Evolutionary conservation across 2,329 filamentous ascomycete genomes (phyloP), one percentile per base, ranked within the genome.

Genomic region (Lecanosticta acicola): DNA sequence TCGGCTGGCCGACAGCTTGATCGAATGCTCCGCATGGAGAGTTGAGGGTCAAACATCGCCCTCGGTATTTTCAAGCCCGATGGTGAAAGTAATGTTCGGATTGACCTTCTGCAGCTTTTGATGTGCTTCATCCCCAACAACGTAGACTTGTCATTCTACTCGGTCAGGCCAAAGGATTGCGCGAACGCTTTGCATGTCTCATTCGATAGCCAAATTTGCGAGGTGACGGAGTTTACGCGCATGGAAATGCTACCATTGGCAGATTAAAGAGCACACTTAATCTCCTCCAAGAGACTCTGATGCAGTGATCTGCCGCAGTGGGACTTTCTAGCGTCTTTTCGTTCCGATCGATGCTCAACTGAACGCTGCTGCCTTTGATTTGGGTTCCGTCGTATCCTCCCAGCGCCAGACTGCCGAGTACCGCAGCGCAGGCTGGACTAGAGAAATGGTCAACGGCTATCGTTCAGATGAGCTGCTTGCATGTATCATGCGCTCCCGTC

Each of bases 401-500:
- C 1, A 72, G 49, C 1, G 66, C 62, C n/a, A 48, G 45, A 39
- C 71, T 56, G 4, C 59, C 60, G 11, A 54, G 14, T 8, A 21
- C 10, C 8, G 10, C 18, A 38, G 17, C 8, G 18, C 36, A 11
- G 14, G 7, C 36, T 18, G 16, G 8, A 18, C 9, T 38, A 19
- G 4, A 7, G 16, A 14, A 5, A 2, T 14, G 10, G 18, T 34
- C 21, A 10, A 38, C 21, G 41, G 16, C 17, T 41, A 38, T 41
- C 42, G 32, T 46, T 42, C 8, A 34, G 39, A 39, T 19, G 26
- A 21, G 11, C 29, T 2, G 37, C 21, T n/a, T 81, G 74, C n/a
- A n/a, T n/a, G n/a, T n/a, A 59, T 87, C 87, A 51, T 76, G 75
- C 17, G 82, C 81, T 13, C 84, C 84, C 33, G 84, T 83, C 3